A percentile compares a stretch with the other conserved stretches of the same genome.
Evolutionary conservation across 495 filamentous ascomycete species (phyloP).

Genomic region (Aspergillus indologenus): DNA sequence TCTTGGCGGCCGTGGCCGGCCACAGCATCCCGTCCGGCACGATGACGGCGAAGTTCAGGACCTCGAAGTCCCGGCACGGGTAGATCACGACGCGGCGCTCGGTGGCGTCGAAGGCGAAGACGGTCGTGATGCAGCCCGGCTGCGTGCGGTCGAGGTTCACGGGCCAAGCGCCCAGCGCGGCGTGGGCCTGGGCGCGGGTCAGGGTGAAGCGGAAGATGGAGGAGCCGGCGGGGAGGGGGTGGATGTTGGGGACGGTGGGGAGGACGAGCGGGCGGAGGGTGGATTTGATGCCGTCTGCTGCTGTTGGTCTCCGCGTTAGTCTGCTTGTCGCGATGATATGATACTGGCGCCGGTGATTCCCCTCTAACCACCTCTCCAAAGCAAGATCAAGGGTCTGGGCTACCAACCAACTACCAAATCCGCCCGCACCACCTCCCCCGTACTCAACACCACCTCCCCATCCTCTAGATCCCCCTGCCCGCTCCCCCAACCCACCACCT

Average conservation of each 20-base stretch:
- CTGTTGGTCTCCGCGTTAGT: background rate
- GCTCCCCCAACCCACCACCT: slow-evolving; percentile 5
- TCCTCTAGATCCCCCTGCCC: slow-evolving; percentile 3
- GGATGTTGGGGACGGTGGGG: background rate
- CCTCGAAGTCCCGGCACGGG: slow-evolving; percentile 11
- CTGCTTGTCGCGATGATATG: no score
- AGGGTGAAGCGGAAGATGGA: background rate
- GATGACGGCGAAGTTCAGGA: slow-evolving; percentile 11
- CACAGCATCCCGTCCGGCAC: slow-evolving; percentile 2
- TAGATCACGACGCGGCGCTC: slow-evolving; percentile 10
- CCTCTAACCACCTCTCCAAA: no score
- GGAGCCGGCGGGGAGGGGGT: background rate
- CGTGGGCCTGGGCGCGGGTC: background rate
- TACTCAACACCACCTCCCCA: slow-evolving; percentile 2
- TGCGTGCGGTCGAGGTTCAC: background rate
- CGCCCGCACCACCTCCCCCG: slow-evolving; percentile 2
- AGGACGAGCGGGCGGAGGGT: background rate
- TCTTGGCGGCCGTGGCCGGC: background rate
- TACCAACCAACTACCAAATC: slow-evolving; percentile 16
- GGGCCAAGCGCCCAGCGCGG: background rate
- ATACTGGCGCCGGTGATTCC: no score
- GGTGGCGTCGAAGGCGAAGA: slow-evolving; percentile 6
- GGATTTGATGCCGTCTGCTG: slow-evolving; percentile 3
- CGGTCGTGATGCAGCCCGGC: background rate
- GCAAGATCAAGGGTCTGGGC: no score